phyloP scores from a whole-genome alignment of 306 rosid genomes.

The Cucumis hystrix region DNA sequence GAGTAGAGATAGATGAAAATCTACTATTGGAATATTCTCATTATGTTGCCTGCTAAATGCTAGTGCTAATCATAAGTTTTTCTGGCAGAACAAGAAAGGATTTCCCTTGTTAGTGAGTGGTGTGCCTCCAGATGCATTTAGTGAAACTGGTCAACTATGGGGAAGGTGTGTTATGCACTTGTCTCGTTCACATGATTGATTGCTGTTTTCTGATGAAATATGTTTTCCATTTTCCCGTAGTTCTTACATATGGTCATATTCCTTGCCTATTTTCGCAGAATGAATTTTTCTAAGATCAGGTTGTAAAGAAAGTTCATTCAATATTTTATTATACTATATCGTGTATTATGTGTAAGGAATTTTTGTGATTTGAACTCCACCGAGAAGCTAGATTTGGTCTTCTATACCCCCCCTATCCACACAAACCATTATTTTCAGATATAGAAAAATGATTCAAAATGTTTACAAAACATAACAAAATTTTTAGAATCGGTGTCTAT shows the following conservation, averaged over 20 bases:
- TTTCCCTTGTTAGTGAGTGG: conserved; percentile 89
- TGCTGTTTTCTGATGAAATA: not conserved
- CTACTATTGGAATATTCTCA: conserved; percentile 6
- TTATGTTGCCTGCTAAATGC: not conserved
- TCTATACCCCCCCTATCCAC: too few relatives aligned
- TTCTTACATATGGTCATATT: not conserved
- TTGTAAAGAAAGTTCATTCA: not conserved
- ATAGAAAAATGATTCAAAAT: too few relatives aligned
- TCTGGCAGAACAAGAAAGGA: conserved; percentile 63
- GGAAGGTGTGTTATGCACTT: conserved; percentile 42
- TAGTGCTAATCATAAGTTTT: conserved; percentile 9
- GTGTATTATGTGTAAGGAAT: too few relatives aligned
- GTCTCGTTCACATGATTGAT: not conserved
- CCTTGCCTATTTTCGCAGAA: not conserved
- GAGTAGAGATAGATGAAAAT: conserved; percentile 7
- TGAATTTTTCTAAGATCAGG: not conserved
- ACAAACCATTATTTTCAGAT: too few relatives aligned
- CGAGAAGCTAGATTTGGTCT: too few relatives aligned
- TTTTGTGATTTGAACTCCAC: too few relatives aligned
- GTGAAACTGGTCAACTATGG: conserved; percentile 97
- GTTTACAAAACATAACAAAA: too few relatives aligned
- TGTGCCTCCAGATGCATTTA: conserved; percentile 94
- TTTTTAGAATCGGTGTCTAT: too few relatives aligned
- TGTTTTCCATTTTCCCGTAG: not conserved
- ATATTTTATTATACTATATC: too few relatives aligned